Evolutionary conservation across 208 protist genomes (phyloP).

Genomic region (Leishmania turanica): DNA sequence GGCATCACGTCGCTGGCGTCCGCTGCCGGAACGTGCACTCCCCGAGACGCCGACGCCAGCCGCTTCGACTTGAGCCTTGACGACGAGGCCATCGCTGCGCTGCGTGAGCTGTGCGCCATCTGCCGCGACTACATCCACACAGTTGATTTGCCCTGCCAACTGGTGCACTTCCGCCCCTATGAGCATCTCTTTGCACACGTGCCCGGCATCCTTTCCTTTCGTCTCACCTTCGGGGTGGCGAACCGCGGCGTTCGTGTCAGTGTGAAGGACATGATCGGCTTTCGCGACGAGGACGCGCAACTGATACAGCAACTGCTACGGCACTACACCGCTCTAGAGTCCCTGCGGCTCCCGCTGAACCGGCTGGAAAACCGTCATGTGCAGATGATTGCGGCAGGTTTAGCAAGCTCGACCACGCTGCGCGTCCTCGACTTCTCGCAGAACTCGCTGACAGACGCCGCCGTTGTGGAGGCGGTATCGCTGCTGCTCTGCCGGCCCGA

Average conservation of each 20-base stretch:
- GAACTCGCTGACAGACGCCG: slow-evolving; percentile 80
- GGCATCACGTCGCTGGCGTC: background rate
- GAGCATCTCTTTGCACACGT: slow-evolving; percentile 67
- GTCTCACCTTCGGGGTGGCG: slow-evolving; percentile 75
- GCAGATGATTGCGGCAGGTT: slow-evolving; percentile 61
- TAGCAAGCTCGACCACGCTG: slow-evolving; percentile 65
- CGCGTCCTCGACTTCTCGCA: slow-evolving; percentile 82
- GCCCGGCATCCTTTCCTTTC: slow-evolving; percentile 63
- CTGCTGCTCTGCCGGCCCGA: slow-evolving; percentile 67
- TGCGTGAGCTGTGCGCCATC: slow-evolving; percentile 65
- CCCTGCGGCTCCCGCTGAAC: slow-evolving; percentile 75
- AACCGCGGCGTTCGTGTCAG: slow-evolving; percentile 62
- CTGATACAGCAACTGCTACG: slow-evolving; percentile 57
- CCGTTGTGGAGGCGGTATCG: slow-evolving; percentile 55
- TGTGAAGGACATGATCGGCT: slow-evolving; percentile 74
- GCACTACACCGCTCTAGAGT: slow-evolving; percentile 48
- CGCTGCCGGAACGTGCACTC: slow-evolving; percentile 13
- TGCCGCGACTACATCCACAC: slow-evolving; percentile 77
- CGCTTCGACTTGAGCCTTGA: slow-evolving; percentile 29
- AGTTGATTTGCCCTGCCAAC: slow-evolving; percentile 70
- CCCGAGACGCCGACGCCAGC: slow-evolving; percentile 22
- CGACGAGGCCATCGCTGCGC: slow-evolving; percentile 26
- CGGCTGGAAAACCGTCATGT: slow-evolving; percentile 51
- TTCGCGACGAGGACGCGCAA: slow-evolving; percentile 70
- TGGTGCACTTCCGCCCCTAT: slow-evolving; percentile 71